Base-by-base conservation (phyloP, 441 rosid species). In the Gossypium laxum region DNA sequence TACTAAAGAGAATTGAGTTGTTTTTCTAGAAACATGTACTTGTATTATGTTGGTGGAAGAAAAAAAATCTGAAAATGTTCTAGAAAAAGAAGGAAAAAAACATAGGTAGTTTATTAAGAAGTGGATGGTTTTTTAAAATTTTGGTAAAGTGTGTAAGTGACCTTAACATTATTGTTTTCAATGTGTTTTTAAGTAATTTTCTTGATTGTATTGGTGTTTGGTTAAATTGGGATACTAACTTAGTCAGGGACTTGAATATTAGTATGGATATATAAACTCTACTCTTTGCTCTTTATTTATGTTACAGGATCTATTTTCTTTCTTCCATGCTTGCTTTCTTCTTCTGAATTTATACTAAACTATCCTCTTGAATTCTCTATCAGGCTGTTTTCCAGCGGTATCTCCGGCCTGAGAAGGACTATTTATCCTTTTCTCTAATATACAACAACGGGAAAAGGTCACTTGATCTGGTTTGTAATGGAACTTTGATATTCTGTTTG, bases 341-440 rank as follows among this genome's bases (percentile, higher is more conserved):
- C 0, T 67, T 18, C 32, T 57, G 67, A 74, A 60, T 63, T 67
- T 63, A 14, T 28, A 69, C 67, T 79, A 47, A 75, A 69, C 45
- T 43, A 76, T 61, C 69, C 48, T 67, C 45, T 48, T 71, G 32
- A 75, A n/a, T 82, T 19, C 67, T 75, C 6, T n/a, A 14, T 47
- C 91, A 93, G 98, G 89, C 91, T 78, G 91, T 89, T 79, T 93
- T 93, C 77, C 96, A 85, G 77, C 87, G 94, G 64, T 88, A 88
- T 71, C 92, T 85, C 57, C 88, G 84, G 64, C 98, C 96, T 12
- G 96, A 88, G 75, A 91, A 91, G 79, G 98, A 88, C 66, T 89
- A 91, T 84, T 83, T 89, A 60, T 93, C 97, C 51, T 89, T 93
- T 82, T 93, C 96, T 63, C 96, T 93, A 61, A 71, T 91, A 76